These are phyloP conservation scores for Galium porrigens DNA, from an alignment of 305 asterid genomes.

Conservation along the genomic window DNA sequence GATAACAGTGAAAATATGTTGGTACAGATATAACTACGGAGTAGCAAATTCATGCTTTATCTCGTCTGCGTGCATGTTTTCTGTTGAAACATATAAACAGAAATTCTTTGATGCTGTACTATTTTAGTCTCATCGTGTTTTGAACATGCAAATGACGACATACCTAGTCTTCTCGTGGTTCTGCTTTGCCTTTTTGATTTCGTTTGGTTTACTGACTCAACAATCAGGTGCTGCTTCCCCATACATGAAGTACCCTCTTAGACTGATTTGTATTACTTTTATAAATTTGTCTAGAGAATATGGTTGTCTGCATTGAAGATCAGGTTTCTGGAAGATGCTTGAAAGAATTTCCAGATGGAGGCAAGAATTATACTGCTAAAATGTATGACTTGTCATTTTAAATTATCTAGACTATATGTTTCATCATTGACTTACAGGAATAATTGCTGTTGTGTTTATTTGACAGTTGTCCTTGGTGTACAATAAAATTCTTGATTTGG, in stretches of 20 bases:
- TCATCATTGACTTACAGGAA: not conserved
- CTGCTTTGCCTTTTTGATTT: not conserved
- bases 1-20: not conserved
- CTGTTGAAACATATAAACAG: not conserved
- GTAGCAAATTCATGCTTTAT: not conserved
- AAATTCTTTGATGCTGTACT: not conserved
- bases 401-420: slow-evolving; percentile 11
- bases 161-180: not conserved
- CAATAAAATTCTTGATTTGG: slow-evolving; percentile 3
- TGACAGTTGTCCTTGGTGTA: not conserved
- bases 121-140: not conserved
- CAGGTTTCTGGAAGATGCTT: slow-evolving; percentile 65
- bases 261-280: not conserved
- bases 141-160: not conserved
- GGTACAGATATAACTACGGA: not conserved
- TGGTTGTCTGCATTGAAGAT: slow-evolving; percentile 91
- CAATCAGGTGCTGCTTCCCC: not conserved
- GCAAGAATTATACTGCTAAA: slow-evolving; percentile 51
- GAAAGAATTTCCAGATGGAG: slow-evolving; percentile 46
- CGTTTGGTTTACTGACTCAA: not conserved
- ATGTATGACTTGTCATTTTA: slow-evolving; percentile 32
- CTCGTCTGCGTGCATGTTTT: not conserved
- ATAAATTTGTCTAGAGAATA: slow-evolving; percentile 43
- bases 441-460: not conserved
- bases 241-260: slow-evolving; percentile 18